Evolutionary conservation across 164 flowering plant species (phyloP), one percentile per base, ranked within the genome.

Genomic region (Cinnamomum chago): DNA sequence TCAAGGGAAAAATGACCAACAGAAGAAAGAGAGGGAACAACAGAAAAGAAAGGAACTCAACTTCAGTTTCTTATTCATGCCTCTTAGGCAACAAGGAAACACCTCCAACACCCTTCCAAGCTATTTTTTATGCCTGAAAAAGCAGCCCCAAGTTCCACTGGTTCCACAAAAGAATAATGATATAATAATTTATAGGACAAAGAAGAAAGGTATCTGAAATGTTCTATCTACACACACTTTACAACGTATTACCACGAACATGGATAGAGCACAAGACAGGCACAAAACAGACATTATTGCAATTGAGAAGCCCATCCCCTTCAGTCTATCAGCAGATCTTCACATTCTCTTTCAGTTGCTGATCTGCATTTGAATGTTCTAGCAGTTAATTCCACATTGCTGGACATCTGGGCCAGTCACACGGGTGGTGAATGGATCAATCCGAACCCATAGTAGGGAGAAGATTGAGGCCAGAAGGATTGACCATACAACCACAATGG

Each of bases 401-500:
- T 50, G 75, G 5, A 82, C 82, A 68, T 84, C 88, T 11, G 93
- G 90, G 10, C 90, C 93, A 6, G 88, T 87, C 6, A 87, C 91
- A 50, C 82, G 67, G 0, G 88, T 85, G 69, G 92, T 89, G 71
- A 90, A 90, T 2, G 95, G 95, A 69, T 90, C 95, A 33, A 90
- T 68, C 62, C 95, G 73, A 2, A 90, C 95, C 95, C 95, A 90
- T 4, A 90, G 72, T 78, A 90, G 72, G 0, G 95, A 90, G 83
- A 90, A 90, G 23, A 90, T 90, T 62, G 94, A 90, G 14, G 94
- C 94, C 10, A 90, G 89, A 17, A 90, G 90, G 72, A 90, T 78
- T 2, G 95, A 86, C 95, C 95, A 90, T 12, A 90, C 95, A 2
- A 90, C 86, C 1, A 90, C 93, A 40, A 90, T 88, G 72, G 95